Conservation (phyloP, 78 protist genomes). For the Paratrimastix pyriformis region DNA sequence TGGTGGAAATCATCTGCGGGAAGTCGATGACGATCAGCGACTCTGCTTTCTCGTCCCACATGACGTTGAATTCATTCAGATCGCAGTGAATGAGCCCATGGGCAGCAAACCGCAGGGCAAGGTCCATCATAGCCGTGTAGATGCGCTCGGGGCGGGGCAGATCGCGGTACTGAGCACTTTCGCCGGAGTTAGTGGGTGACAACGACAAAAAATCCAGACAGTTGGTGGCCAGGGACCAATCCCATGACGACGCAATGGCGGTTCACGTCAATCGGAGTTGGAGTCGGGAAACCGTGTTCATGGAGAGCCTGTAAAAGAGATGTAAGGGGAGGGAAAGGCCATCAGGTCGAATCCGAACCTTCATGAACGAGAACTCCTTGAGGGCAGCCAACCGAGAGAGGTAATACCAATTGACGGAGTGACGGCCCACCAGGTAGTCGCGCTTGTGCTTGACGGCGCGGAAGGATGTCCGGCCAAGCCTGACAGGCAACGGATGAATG, state of each 20-base stretch:
- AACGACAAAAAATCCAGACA: slow-evolving; percentile 27
- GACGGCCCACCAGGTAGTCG: slow-evolving; percentile 70
- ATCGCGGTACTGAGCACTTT: slow-evolving; percentile 28
- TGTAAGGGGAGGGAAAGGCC: background rate
- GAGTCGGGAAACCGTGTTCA: slow-evolving; percentile 82
- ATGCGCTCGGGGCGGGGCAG: slow-evolving; percentile 56
- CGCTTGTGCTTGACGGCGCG: slow-evolving; percentile 78
- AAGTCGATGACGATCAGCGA: slow-evolving; percentile 84
- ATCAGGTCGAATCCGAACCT: slow-evolving; percentile 7
- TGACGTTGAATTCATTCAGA: slow-evolving; percentile 93
- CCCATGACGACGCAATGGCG: slow-evolving; percentile 89
- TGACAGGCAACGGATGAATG: no score
- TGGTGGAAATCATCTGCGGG: slow-evolving; percentile 94
- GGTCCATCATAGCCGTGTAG: slow-evolving; percentile 50
- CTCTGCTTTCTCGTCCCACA: slow-evolving; percentile 49
- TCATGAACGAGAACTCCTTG: slow-evolving; percentile 93
- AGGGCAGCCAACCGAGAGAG: slow-evolving; percentile 84
- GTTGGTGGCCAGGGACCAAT: slow-evolving; percentile 64
- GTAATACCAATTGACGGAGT: slow-evolving; percentile 79
- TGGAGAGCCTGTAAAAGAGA: slow-evolving; percentile 48
- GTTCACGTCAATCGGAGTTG: slow-evolving; percentile 80
- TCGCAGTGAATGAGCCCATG: slow-evolving; percentile 95
- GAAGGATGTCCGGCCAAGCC: slow-evolving; percentile 92
- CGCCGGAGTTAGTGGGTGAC: slow-evolving; percentile 1
- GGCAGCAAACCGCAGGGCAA: slow-evolving; percentile 63